Percentiles rank a stretch among this genome's conserved stretches.
phyloP scores from a whole-genome alignment of 2,329 filamentous ascomycete genomes.

The Arthroderma sp. region DNA sequence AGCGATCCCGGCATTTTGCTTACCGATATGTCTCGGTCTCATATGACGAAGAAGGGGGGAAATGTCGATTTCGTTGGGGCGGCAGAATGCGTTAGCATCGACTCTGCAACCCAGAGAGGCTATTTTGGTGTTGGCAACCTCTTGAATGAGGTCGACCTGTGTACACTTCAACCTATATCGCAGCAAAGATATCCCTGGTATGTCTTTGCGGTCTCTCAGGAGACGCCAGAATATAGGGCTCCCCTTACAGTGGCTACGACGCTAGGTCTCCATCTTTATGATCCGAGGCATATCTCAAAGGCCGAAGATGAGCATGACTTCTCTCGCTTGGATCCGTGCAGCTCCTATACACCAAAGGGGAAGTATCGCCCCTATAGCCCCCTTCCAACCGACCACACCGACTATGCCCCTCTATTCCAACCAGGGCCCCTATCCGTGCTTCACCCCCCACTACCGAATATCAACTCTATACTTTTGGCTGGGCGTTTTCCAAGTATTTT shows the following conservation, averaged over 20 bases:
- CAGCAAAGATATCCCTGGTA: constrained; percentile 64
- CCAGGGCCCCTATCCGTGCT: constrained; percentile 72
- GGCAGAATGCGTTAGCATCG: constrained; percentile 71
- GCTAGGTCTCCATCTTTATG: constrained; percentile 67
- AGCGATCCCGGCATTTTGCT: constrained; percentile 53
- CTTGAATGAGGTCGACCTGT: constrained; percentile 70
- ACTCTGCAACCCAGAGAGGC: constrained; percentile 52
- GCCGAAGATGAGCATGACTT: not conserved
- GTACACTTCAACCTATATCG: constrained; percentile 55
- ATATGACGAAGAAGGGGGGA: constrained; percentile 13
- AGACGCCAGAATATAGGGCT: constrained; percentile 45
- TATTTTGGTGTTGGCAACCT: constrained; percentile 69
- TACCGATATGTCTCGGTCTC: constrained; percentile 13
- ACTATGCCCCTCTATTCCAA: constrained; percentile 61
- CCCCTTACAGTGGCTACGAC: constrained; percentile 78
- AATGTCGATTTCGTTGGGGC: constrained; percentile 35
- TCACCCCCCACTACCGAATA: constrained; percentile 52
- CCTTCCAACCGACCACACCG: constrained; percentile 16
- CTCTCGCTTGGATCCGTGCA: not conserved
- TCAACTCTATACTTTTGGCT: constrained; percentile 74
- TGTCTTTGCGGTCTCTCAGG: constrained; percentile 65
- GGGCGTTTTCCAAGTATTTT: constrained; percentile 81
- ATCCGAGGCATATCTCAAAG: constrained; percentile 41
- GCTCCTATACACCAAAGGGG: no score
- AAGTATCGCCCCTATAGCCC: constrained; percentile 18